Evolutionary conservation across 169 alveolate species (phyloP).

Genomic region (Plasmodium gonderi): DNA sequence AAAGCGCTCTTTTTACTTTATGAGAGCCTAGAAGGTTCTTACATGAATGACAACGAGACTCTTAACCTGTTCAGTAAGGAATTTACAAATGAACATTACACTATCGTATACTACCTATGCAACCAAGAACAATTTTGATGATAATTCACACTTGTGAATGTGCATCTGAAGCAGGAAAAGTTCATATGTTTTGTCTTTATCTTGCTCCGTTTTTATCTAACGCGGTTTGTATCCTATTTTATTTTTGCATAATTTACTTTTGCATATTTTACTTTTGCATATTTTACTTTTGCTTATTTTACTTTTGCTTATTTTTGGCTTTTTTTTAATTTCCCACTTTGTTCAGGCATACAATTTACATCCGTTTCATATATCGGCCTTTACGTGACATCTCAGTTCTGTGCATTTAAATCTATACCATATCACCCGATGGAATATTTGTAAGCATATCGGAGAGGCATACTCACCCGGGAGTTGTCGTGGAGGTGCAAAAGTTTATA

Average conservation of each 20-base stretch:
- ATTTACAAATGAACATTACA: not conserved
- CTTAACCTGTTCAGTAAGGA: conserved; percentile 27
- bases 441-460: conserved; percentile 1
- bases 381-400: conserved; percentile 7
- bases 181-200: too few relatives aligned
- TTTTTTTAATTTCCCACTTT: not conserved
- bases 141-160: too few relatives aligned
- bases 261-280: not conserved
- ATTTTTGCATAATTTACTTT: not conserved
- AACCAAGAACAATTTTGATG: too few relatives aligned
- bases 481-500: not conserved
- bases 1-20: conserved; percentile 21
- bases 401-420: conserved; percentile 24
- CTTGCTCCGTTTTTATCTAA: not conserved
- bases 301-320: not conserved
- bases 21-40: conserved; percentile 36
- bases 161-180: too few relatives aligned
- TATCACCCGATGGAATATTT: conserved; percentile 70
- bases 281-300: not conserved
- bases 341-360: conserved; percentile 15
- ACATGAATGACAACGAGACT: conserved; percentile 46
- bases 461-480: not conserved
- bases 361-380: conserved; percentile 49
- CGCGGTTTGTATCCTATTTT: not conserved
- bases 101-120: not conserved